Percentiles rank a stretch among this genome's conserved stretches.
These are phyloP conservation scores for Somion occarium DNA, from an alignment of 1,284 basidiomycete species.

Conservation along the genomic window DNA sequence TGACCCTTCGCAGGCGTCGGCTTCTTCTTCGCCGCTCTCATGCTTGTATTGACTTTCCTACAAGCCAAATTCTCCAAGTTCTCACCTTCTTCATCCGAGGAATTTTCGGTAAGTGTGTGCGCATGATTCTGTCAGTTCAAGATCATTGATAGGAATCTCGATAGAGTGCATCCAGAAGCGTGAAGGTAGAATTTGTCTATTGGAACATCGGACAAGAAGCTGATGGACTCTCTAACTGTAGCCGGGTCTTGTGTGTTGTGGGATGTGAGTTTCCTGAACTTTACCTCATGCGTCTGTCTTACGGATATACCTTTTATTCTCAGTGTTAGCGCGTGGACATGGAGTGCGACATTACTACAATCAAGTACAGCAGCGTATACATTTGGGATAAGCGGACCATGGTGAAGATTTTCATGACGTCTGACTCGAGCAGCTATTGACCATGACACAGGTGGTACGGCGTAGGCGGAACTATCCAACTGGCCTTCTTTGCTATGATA, in stretches of 20 bases:
- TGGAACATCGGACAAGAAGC: not conserved
- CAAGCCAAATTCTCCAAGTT: conserved; percentile 46
- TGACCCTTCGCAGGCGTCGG: conserved; percentile 34
- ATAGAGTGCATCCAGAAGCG: conserved; percentile 41
- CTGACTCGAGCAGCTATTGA: not conserved
- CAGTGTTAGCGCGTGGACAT: conserved; percentile 60
- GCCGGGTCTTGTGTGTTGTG: conserved; percentile 64
- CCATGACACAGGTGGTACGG: conserved; percentile 49
- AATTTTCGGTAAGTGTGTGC: conserved; percentile 40
- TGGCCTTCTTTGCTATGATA: conserved; percentile 70
- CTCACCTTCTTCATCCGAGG: conserved; percentile 46
- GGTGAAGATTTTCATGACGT: too few species aligned
- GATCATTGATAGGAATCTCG: not conserved
- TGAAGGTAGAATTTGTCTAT: conserved; percentile 31
- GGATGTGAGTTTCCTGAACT: conserved; percentile 35
- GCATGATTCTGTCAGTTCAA: not conserved
- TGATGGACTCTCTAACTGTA: conserved; percentile 25
- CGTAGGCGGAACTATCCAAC: conserved; percentile 65
- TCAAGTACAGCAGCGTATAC: conserved; percentile 51
- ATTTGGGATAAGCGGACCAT: conserved; percentile 47
- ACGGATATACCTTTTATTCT: not conserved
- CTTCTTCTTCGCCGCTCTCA: conserved; percentile 45
- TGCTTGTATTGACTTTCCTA: conserved; percentile 39
- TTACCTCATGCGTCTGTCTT: not conserved
- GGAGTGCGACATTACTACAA: conserved; percentile 56